Evolutionary conservation across 495 filamentous ascomycete genomes (phyloP).

Genomic region (Podospora australis): DNA sequence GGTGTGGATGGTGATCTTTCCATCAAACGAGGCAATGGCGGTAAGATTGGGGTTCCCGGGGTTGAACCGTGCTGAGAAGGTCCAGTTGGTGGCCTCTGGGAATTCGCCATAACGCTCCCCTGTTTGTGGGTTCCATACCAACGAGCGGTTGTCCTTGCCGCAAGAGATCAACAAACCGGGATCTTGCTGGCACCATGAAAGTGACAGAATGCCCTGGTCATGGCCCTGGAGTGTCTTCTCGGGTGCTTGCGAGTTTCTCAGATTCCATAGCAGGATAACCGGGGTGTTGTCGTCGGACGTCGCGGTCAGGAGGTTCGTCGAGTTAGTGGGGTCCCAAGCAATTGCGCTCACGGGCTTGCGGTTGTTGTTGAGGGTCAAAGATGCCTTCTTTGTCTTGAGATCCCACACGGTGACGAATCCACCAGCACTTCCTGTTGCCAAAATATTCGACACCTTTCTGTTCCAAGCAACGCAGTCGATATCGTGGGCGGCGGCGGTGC

Average conservation of each 20-base stretch:
- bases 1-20: conserved; percentile 86
- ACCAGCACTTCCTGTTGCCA: conserved; percentile 88
- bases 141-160: conserved; percentile 92
- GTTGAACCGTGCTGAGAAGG: conserved; percentile 92
- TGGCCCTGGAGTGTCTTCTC: conserved; percentile 84
- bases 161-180: conserved; percentile 85
- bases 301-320: conserved; percentile 87
- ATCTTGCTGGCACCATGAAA: conserved; percentile 95
- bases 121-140: conserved; percentile 94
- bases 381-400: conserved; percentile 93
- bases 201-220: conserved; percentile 84
- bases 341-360: conserved; percentile 92
- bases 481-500: conserved; percentile 88
- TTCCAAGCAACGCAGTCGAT: conserved; percentile 97
- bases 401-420: conserved; percentile 99
- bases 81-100: conserved; percentile 97
- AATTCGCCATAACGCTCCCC: conserved; percentile 85
- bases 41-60: conserved; percentile 85
- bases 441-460: conserved; percentile 91
- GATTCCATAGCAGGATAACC: conserved; percentile 85
- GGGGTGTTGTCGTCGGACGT: conserved; percentile 89
- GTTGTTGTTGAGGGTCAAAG: conserved; percentile 90
- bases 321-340: conserved; percentile 92
- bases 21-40: conserved; percentile 94
- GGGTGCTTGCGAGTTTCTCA: conserved; percentile 91